Evolutionary conservation across 768 basidiomycete species (phyloP).

Genomic region (Suillus decipiens): DNA sequence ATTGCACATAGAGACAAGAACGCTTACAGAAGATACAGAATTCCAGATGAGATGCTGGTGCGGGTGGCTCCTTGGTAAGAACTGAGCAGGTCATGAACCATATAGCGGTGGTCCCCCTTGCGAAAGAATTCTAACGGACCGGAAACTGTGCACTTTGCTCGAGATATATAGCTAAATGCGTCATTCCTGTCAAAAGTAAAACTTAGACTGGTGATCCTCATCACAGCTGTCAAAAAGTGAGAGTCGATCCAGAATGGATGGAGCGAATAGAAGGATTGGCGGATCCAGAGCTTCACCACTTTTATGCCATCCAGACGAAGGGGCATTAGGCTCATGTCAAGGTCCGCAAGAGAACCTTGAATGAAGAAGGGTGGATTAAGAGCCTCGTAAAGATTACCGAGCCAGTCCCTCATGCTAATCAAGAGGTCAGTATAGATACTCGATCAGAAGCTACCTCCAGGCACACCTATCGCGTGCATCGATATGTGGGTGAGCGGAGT

Average conservation of each 20-base stretch:
- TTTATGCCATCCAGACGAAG: slow-evolving; percentile 38
- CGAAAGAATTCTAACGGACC: slow-evolving; percentile 8
- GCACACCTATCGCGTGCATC: slow-evolving; percentile 11
- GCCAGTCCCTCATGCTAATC: slow-evolving; percentile 35
- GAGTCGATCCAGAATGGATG: slow-evolving; percentile 20
- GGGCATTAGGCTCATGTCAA: slow-evolving; percentile 40
- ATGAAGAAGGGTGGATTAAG: slow-evolving; percentile 47
- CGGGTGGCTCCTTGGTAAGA: slow-evolving; percentile 29
- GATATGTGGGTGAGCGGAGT: slow-evolving; percentile 17
- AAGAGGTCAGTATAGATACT: not conserved
- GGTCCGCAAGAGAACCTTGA: slow-evolving; percentile 44
- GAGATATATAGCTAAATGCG: slow-evolving; percentile 37
- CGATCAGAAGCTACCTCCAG: not conserved
- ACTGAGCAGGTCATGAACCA: slow-evolving; percentile 35
- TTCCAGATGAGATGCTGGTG: slow-evolving; percentile 36
- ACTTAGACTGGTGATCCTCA: slow-evolving; percentile 39
- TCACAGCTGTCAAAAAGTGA: slow-evolving; percentile 42
- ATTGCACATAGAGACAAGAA: not conserved
- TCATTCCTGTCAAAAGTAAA: slow-evolving; percentile 39
- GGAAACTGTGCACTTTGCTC: slow-evolving; percentile 28
- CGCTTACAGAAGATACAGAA: slow-evolving; percentile 19
- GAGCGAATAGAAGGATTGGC: slow-evolving; percentile 39
- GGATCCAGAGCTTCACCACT: slow-evolving; percentile 48
- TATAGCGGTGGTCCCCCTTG: slow-evolving; percentile 19
- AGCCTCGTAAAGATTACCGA: slow-evolving; percentile 48